These are phyloP conservation scores for Phoma sp. DNA, from an alignment of 2,329 filamentous ascomycete genomes.

Conservation along the genomic window DNA sequence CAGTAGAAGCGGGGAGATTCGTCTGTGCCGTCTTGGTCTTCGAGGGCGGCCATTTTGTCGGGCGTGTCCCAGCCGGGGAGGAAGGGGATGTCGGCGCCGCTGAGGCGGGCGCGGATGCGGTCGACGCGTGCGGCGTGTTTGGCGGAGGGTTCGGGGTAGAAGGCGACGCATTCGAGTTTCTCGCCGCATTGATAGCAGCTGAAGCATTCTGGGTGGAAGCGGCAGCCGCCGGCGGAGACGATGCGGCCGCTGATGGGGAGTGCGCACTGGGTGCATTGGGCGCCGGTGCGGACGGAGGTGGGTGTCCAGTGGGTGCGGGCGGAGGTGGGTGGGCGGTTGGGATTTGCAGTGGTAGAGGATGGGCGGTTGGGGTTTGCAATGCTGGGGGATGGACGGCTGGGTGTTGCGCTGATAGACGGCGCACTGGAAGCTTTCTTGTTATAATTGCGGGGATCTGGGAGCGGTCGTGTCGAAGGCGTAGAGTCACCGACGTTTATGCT, in stretches of 20 bases:
- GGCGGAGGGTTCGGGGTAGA: slow-evolving; percentile 86
- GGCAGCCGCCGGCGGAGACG: slow-evolving; percentile 79
- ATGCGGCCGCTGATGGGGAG: slow-evolving; percentile 89
- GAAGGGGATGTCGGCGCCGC: slow-evolving; percentile 57
- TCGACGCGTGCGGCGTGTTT: slow-evolving; percentile 75
- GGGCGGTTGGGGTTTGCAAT: neutral
- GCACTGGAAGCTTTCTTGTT: slow-evolving; percentile 31
- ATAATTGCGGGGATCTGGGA: slow-evolving; percentile 57
- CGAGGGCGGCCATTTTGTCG: slow-evolving; percentile 64
- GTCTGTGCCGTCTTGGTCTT: slow-evolving; percentile 69
- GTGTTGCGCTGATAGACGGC: neutral
- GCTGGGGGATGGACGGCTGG: neutral
- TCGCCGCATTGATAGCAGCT: slow-evolving; percentile 87
- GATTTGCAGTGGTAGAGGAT: neutral
- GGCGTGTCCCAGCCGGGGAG: slow-evolving; percentile 56
- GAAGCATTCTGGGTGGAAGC: slow-evolving; percentile 95
- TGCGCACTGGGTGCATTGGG: slow-evolving; percentile 83
- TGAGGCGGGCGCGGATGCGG: slow-evolving; percentile 71
- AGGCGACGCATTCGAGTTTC: slow-evolving; percentile 90
- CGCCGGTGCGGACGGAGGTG: slow-evolving; percentile 63
- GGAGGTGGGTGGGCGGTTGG: slow-evolving; percentile 25
- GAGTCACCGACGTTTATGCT: slow-evolving; percentile 32
- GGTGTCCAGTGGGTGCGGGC: slow-evolving; percentile 56
- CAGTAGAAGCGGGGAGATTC: slow-evolving; percentile 84
- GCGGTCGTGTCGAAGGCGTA: slow-evolving; percentile 53